Evolutionary conservation across 257 asterid genomes (phyloP).

Genomic region (Paraleonurus japonicus): DNA sequence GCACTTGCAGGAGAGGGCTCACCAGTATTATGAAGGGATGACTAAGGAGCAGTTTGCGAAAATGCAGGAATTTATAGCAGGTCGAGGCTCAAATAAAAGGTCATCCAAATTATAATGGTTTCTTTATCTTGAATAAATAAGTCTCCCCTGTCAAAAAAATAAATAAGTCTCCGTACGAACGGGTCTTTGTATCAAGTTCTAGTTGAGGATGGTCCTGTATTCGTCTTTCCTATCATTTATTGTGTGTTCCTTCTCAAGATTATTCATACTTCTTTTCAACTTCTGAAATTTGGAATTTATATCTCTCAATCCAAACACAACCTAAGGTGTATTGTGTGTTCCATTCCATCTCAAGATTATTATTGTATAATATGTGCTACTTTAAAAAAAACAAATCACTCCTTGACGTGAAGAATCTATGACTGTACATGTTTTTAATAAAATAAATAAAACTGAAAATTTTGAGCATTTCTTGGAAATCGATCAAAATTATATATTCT

Average conservation of each 20-base stretch:
- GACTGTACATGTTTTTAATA: too few species aligned
- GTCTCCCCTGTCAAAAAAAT: too few species aligned
- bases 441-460: too few species aligned
- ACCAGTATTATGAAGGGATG: slow-evolving; percentile 80
- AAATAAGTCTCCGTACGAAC: too few species aligned
- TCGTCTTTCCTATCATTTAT: neutral
- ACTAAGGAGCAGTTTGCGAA: slow-evolving; percentile 81
- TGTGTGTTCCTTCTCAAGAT: neutral
- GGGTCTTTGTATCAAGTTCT: neutral
- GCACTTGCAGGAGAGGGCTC: slow-evolving; percentile 78
- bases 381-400: too few species aligned
- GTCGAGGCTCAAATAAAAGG: slow-evolving; percentile 61
- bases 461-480: too few species aligned
- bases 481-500: too few species aligned
- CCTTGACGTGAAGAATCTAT: too few species aligned
- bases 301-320: neutral
- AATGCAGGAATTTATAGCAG: slow-evolving; percentile 88
- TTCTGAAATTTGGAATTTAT: neutral
- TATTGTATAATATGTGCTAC: too few species aligned
- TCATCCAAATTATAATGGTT: slow-evolving; percentile 59
- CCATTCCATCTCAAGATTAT: too few species aligned
- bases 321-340: neutral
- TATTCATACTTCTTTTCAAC: neutral
- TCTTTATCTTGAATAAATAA: slow-evolving; percentile 5
- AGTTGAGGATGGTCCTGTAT: neutral